Conservation (phyloP, 2,329 filamentous ascomycete species). For the Colletotrichum spinosum region DNA sequence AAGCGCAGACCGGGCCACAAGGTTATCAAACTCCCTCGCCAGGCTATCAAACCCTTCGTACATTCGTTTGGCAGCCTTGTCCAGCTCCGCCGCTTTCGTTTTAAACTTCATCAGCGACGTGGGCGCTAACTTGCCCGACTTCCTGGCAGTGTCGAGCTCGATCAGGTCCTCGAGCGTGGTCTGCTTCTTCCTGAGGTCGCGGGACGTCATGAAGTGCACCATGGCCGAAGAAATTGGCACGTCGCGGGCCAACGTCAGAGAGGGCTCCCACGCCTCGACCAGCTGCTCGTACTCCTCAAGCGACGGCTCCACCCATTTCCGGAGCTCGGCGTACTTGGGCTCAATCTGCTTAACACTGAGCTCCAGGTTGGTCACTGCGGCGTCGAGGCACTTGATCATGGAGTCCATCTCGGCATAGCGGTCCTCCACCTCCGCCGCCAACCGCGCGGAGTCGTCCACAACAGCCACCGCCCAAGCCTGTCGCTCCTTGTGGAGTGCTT, state of each 20-base stretch:
- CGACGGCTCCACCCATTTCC: slow-evolving; percentile 76
- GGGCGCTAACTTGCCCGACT: slow-evolving; percentile 75
- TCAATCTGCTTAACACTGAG: slow-evolving; percentile 79
- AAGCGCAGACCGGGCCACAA: slow-evolving; percentile 64
- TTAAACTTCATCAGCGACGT: slow-evolving; percentile 70
- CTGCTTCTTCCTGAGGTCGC: slow-evolving; percentile 57
- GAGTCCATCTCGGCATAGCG: slow-evolving; percentile 80
- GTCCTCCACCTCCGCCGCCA: slow-evolving; percentile 71
- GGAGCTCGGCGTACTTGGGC: slow-evolving; percentile 76
- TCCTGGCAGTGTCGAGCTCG: slow-evolving; percentile 77
- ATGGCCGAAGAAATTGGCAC: slow-evolving; percentile 76
- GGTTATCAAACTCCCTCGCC: slow-evolving; percentile 72
- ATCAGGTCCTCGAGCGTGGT: slow-evolving; percentile 80
- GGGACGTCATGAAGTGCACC: slow-evolving; percentile 71
- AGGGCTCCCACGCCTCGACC: slow-evolving; percentile 74
- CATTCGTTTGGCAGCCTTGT: slow-evolving; percentile 69
- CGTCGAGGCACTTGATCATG: slow-evolving; percentile 83
- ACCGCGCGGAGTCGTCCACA: slow-evolving; percentile 74
- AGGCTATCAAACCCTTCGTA: slow-evolving; percentile 71
- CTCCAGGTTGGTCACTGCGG: slow-evolving; percentile 87
- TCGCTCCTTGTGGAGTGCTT: slow-evolving; percentile 83
- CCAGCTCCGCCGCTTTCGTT: slow-evolving; percentile 69
- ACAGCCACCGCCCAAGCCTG: slow-evolving; percentile 82
- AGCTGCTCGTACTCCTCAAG: slow-evolving; percentile 75
- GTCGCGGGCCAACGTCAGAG: slow-evolving; percentile 72